Evolutionary conservation across 768 basidiomycete species (phyloP).

Genomic region (Antrodiella citrinella): DNA sequence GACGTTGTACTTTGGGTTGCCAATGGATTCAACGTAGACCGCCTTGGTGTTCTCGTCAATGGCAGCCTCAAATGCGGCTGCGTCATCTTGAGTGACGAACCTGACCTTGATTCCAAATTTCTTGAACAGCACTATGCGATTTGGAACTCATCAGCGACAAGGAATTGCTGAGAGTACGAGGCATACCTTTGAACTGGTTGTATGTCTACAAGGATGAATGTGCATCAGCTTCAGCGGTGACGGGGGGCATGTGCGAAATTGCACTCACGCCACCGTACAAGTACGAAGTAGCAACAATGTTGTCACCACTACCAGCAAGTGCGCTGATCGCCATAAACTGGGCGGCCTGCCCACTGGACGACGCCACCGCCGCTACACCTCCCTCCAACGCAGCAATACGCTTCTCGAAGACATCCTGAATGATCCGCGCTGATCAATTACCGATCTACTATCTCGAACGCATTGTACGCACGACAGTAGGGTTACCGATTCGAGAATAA

Average conservation of each 20-base stretch:
- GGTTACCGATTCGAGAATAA: conserved; percentile 64
- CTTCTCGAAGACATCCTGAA: conserved; percentile 69
- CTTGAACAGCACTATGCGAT: conserved; percentile 50
- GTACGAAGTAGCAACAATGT: conserved; percentile 63
- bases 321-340: conserved; percentile 66
- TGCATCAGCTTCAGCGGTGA: background rate
- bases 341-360: conserved; percentile 68
- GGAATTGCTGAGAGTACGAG: background rate
- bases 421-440: background rate
- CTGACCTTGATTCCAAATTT: conserved; percentile 58
- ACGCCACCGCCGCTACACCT: conserved; percentile 67
- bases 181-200: conserved; percentile 61
- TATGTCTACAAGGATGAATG: conserved; percentile 36
- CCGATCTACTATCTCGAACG: background rate
- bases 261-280: conserved; percentile 60
- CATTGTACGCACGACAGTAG: conserved; percentile 42
- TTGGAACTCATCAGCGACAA: background rate
- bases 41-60: conserved; percentile 78
- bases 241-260: too few species aligned
- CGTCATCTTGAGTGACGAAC: conserved; percentile 49
- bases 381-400: conserved; percentile 78
- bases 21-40: conserved; percentile 68
- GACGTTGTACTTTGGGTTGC: conserved; percentile 42
- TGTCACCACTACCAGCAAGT: conserved; percentile 60
- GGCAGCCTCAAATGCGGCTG: conserved; percentile 51